phyloP scores from a whole-genome alignment of 176 grass and related monocot genomes.

The Cymbopogon citratus region DNA sequence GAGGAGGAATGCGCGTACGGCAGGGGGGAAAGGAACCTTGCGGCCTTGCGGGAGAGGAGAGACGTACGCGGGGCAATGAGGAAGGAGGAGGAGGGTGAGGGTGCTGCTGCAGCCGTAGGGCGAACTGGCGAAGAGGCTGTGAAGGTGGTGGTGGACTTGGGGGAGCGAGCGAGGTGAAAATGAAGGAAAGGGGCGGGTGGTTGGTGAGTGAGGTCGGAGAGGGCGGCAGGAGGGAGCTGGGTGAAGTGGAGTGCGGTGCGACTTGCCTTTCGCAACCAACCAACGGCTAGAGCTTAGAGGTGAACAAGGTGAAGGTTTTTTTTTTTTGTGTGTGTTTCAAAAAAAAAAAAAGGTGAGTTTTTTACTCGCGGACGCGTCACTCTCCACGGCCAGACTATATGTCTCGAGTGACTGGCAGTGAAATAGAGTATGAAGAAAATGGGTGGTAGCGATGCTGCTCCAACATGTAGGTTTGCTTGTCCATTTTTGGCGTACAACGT shows the following conservation, averaged over 20 bases:
- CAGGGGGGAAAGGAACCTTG: background rate
- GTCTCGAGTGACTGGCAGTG: no score
- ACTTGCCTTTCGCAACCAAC: conserved; percentile 18
- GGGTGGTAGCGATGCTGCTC: background rate
- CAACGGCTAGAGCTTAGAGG: background rate
- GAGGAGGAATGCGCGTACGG: background rate
- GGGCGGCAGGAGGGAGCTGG: background rate
- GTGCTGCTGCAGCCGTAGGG: background rate
- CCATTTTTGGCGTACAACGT: background rate
- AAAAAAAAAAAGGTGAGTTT: no score
- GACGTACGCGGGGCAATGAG: background rate
- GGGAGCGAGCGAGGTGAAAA: background rate
- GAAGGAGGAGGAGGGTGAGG: background rate
- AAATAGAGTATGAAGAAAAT: background rate
- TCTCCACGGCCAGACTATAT: no score
- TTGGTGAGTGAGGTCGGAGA: conserved; percentile 38
- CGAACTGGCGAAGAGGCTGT: background rate
- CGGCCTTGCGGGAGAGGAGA: no score
- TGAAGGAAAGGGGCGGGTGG: background rate
- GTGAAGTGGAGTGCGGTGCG: background rate
- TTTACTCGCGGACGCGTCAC: no score
- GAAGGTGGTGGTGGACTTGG: background rate
- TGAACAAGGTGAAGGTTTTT: background rate
- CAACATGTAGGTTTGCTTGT: background rate
- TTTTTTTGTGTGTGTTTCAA: no score